Base-by-base conservation (phyloP, 352 stramenopile genomes). In the Globisporangium spiculum region DNA sequence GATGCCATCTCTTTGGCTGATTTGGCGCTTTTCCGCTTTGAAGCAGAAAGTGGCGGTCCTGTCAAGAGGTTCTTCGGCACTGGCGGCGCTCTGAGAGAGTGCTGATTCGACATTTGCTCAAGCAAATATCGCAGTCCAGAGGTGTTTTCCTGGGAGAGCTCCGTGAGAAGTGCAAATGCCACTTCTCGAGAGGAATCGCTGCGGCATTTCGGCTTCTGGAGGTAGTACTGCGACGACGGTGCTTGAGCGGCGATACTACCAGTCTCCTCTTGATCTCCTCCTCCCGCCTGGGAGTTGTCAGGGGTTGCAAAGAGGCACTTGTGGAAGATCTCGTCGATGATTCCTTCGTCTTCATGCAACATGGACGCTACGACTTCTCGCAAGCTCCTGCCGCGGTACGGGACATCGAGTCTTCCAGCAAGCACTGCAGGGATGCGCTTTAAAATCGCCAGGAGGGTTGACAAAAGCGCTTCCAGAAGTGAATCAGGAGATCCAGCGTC, bases 201-300 rank as follows among this genome's bases (percentile, higher is more conserved):
- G n/a, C 80, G 85, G 44, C 89, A 96, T 63, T 93, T 96, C 0
- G 87, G 86, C 58, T 94, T 84, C 38, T 83, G 85, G 10, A 94
- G 68, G 67, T 89, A 93, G 46, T 91, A 92, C 34, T 91, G 83
- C 3, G 82, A 85, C 6, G 80, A 89, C 27, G 76, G 69, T 58
- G 69, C 71, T 24, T 72, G 60, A 20, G 36, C n/a, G 5, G 36
- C 59, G 5, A 27, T n/a, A 62, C 71, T 68, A 26, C 24, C 75
- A 59, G 38, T 46, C 52, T 63, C 68, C 22, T 69, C 57, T 14
- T 59, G 58, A 9, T 77, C 34, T 58, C 73, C 34, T 60, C 70
- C 65, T 20, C 38, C 38, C 0, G 30, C 30, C 69, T 58, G 38
- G 6, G 46, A 16, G 7, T 70, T 70, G 55, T 78, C 71, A 16